A percentile compares a stretch with the other conserved stretches of the same genome.
phyloP scores from a whole-genome alignment of 2,329 filamentous ascomycete genomes.

The Uncinocarpus reesii region DNA sequence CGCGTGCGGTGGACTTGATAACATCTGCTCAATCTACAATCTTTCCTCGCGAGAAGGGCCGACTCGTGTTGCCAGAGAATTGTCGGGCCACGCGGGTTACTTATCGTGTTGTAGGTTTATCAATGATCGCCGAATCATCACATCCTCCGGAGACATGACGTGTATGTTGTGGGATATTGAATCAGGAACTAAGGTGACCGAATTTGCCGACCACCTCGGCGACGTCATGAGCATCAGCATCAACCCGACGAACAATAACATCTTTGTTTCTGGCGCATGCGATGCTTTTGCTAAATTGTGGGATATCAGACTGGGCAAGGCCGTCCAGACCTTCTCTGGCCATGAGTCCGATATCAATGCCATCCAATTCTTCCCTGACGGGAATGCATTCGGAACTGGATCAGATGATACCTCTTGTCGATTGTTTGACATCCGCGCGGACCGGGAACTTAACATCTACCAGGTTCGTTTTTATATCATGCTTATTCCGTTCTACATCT shows the following conservation, averaged over 20 bases:
- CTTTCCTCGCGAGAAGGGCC: slow-evolving; percentile 94
- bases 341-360: slow-evolving; percentile 99
- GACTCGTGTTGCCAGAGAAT: slow-evolving; percentile 85
- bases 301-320: slow-evolving; percentile 97
- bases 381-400: slow-evolving; percentile 94
- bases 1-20: slow-evolving; percentile 95
- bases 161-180: slow-evolving; percentile 99
- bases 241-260: slow-evolving; percentile 97
- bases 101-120: slow-evolving; percentile 98
- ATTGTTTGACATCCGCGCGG: slow-evolving; percentile 93
- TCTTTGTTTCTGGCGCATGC: slow-evolving; percentile 97
- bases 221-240: slow-evolving; percentile 99
- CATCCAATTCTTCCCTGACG: slow-evolving; percentile 98
- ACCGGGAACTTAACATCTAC: slow-evolving; percentile 64
- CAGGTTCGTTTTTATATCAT: slow-evolving; percentile 40
- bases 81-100: slow-evolving; percentile 94
- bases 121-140: slow-evolving; percentile 94
- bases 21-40: slow-evolving; percentile 99
- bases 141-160: slow-evolving; percentile 98
- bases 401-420: slow-evolving; percentile 96
- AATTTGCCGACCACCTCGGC: slow-evolving; percentile 95
- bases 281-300: slow-evolving; percentile 97
- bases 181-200: slow-evolving; percentile 90
- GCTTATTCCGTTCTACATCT: background rate
- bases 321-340: slow-evolving; percentile 94